Conservation (phyloP, 495 filamentous ascomycete species). For the Xylaria flabelliformis region DNA sequence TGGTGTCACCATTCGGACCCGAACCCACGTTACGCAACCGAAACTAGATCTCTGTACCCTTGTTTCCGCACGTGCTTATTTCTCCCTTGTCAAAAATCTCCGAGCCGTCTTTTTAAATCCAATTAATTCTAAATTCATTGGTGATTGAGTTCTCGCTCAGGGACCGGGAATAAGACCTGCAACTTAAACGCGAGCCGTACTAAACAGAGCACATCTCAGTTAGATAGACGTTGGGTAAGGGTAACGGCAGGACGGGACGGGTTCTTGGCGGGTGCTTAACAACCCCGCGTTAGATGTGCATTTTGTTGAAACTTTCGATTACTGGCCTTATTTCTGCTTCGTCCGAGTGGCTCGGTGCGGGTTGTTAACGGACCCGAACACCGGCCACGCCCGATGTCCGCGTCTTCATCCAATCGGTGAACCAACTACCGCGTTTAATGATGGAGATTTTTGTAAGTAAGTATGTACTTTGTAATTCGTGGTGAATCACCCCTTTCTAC, state of each 20-base stretch:
- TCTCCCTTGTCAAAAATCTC: not conserved
- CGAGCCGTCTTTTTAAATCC: not conserved
- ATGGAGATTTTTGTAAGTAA: not conserved
- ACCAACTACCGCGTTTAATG: not conserved
- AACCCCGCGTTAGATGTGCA: not conserved
- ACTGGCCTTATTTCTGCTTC: not conserved
- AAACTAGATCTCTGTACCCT: not conserved
- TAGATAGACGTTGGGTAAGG: not conserved
- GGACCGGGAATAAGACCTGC: not conserved
- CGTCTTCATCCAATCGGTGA: not conserved
- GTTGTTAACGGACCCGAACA: slow-evolving; percentile 25
- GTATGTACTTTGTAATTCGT: not conserved
- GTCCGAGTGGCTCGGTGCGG: slow-evolving; percentile 5
- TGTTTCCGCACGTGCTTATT: not conserved
- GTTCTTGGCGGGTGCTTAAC: slow-evolving; percentile 9
- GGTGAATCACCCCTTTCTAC: not conserved
- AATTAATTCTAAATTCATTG: not conserved
- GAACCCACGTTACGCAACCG: slow-evolving; percentile 6
- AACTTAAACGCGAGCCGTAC: not conserved
- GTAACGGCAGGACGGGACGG: not conserved
- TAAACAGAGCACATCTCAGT: not conserved
- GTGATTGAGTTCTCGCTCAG: not conserved
- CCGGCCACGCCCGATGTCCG: not conserved
- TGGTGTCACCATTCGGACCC: not conserved
- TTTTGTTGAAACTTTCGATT: not conserved